These are phyloP conservation scores for Apium graveolens DNA, from an alignment of 129 eudicot species.

Conservation along the genomic window DNA sequence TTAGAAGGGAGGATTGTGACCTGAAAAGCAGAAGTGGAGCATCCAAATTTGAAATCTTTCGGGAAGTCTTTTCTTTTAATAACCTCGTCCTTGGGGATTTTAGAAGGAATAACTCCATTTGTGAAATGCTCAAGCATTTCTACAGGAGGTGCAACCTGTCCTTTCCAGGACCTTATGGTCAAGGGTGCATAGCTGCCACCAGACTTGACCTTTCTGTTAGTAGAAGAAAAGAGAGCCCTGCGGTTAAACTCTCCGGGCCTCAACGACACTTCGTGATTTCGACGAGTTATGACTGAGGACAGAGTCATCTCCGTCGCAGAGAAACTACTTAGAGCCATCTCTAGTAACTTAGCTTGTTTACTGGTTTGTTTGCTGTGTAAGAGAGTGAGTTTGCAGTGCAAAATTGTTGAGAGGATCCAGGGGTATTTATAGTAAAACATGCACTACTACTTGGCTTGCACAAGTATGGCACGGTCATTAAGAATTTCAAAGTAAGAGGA, in stretches of 20 bases:
- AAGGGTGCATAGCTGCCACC: background rate
- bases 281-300: background rate
- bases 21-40: slow-evolving; percentile 19
- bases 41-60: background rate
- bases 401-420: background rate
- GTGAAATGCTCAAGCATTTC: background rate
- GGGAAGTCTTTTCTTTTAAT: slow-evolving; percentile 12
- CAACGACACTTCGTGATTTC: background rate
- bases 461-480: too few species aligned
- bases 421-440: background rate
- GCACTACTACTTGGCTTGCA: too few species aligned
- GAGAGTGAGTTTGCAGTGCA: background rate
- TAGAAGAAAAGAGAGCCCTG: background rate
- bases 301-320: background rate
- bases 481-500: too few species aligned
- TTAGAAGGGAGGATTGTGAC: background rate
- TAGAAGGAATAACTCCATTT: background rate
- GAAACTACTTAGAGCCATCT: background rate
- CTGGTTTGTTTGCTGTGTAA: background rate
- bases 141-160: slow-evolving; percentile 1
- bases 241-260: background rate
- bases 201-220: background rate
- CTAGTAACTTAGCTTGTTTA: background rate
- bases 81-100: background rate
- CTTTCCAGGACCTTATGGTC: slow-evolving; percentile 1